These are phyloP conservation scores for Dothideomycetes sp. DNA, from an alignment of 2,329 filamentous ascomycete genomes.

Conservation along the genomic window DNA sequence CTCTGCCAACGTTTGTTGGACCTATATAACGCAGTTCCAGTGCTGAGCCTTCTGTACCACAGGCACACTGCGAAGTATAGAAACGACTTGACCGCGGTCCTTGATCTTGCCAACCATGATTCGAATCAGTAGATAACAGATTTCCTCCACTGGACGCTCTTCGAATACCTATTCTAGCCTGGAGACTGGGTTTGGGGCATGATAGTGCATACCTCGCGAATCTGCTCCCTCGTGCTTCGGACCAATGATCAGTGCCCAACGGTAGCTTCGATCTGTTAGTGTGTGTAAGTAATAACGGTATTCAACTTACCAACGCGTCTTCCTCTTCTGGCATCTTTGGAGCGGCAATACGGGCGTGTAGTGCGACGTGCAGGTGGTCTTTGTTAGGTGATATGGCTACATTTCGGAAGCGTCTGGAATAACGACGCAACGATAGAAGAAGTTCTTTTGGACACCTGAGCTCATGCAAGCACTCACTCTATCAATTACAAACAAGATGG, in stretches of 20 bases:
- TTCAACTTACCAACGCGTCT: neutral
- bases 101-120: neutral
- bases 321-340: neutral
- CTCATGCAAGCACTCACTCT: no score
- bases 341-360: neutral
- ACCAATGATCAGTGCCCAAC: neutral
- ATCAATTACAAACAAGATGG: no score
- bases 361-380: neutral
- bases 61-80: neutral
- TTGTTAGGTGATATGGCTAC: neutral
- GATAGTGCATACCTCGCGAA: neutral
- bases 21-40: neutral
- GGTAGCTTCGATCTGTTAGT: neutral
- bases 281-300: neutral
- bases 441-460: no score
- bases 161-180: neutral
- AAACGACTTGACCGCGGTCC: neutral
- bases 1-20: neutral
- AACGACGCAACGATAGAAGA: no score
- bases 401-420: no score
- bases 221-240: neutral
- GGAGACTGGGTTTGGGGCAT: neutral
- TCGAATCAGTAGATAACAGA: neutral
- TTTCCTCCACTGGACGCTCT: neutral
- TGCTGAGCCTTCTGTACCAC: neutral